These are phyloP conservation scores for Ensete ventricosum DNA, from an alignment of 176 grass and related monocot species.

Conservation along the genomic window DNA sequence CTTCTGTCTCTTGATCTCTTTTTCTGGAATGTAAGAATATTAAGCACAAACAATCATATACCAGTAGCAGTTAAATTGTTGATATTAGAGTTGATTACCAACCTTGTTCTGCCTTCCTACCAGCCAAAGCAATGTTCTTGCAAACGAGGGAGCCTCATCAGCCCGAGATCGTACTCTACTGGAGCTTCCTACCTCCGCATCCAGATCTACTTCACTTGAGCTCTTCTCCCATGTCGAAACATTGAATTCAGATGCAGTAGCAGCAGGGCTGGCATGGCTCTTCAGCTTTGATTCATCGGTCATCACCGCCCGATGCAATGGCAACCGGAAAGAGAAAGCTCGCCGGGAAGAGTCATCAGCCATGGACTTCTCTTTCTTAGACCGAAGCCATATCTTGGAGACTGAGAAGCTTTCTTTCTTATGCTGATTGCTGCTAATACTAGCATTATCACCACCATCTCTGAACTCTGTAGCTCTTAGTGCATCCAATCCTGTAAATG, in stretches of 20 bases:
- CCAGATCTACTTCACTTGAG: constrained; percentile 53
- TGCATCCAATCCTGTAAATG: constrained; percentile 9
- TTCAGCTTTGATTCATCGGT: constrained; percentile 1
- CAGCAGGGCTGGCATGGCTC: constrained; percentile 38
- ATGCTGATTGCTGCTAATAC: constrained; percentile 22
- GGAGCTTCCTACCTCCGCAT: constrained; percentile 41
- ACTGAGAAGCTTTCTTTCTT: constrained; percentile 80
- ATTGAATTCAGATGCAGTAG: constrained; percentile 27
- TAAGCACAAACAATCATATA: no score
- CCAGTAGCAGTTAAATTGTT: background rate
- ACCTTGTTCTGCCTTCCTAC: constrained; percentile 20
- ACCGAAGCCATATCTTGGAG: constrained; percentile 83
- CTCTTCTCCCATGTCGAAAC: constrained; percentile 31
- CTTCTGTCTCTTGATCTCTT: no score
- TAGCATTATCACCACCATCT: constrained; percentile 1
- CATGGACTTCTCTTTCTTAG: constrained; percentile 34
- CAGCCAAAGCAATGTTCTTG: constrained; percentile 15
- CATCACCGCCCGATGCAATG: constrained; percentile 31
- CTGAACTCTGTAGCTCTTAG: background rate
- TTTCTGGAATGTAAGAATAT: no score
- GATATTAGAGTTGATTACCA: constrained; percentile 4
- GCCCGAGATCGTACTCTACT: background rate
- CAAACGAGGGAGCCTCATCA: constrained; percentile 4
- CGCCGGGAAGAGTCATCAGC: constrained; percentile 34
- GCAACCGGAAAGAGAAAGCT: constrained; percentile 73